Evolutionary conservation across 2,329 filamentous ascomycete genomes (phyloP), one percentile per base, ranked within the genome.

Genomic region (Aspergillus carbonarius): DNA sequence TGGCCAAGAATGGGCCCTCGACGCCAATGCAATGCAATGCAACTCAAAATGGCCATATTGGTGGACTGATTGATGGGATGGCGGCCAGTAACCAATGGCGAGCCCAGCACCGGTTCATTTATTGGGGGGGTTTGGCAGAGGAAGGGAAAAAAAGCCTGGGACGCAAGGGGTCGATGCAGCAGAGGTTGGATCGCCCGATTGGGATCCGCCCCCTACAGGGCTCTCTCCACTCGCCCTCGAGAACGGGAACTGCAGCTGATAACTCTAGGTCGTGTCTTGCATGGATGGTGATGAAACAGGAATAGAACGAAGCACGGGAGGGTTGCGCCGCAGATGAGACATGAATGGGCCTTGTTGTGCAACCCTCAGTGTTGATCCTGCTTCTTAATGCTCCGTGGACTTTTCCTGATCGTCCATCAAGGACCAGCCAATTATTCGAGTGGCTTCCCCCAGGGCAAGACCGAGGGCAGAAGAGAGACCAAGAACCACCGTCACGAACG

Each of bases 11-110:
- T 54, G 52, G 49, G 50, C 44, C 25, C 53, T 61, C 30, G 47
- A 63, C 54, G 54, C 44, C 55, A 60, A 62, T 64, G 64, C 57
- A 62, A 66, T 65, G 65, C 63, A 65, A 66, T 67, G 65, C 57
- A 67, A 67, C 65, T 62, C 57, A 63, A 64, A 58, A 60, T 54
- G 51, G 58, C n/a, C 42, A 60, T 60, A 63, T 66, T 63, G 39
- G 25, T 30, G 25, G 20, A 23, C 37, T 32, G 52, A 62, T 60
- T 51, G 46, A 56, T 59, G 56, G 46, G 37, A 60, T 58, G 54
- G 59, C 55, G 51, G 59, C 47, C 53, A 60, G 18, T 40, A 46
- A 18, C 30, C 35, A 40, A 51, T 25, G 27, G 47, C 25, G 40
- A 44, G 27, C 15, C 49, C 27, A 34, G 47, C 30, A 51, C 34